Evolutionary conservation across 495 filamentous ascomycete genomes (phyloP), one percentile per base, ranked within the genome.

Genomic region (Aspergillus olivimuriae): DNA sequence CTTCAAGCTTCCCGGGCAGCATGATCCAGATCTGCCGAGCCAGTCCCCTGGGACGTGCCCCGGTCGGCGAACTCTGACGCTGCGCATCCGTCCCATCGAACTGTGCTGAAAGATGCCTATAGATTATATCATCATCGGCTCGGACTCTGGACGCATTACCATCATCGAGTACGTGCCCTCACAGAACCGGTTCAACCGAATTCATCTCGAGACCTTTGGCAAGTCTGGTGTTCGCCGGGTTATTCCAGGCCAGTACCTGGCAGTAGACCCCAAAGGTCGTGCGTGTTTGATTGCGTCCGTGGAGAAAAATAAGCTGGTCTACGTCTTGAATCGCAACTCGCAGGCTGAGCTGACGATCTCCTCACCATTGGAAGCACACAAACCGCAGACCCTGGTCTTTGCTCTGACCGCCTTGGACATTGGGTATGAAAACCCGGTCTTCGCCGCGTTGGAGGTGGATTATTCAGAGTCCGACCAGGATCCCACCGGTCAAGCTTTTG

Each of bases 241-340:
- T 12, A 77, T 99, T 48, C 94, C 94, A 2, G 94, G 94, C 11
- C 88, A 99, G 58, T 97, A 92, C 57, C 74, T 99, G 15, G 92
- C 89, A 2, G 84, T 84, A 7, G 94, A 99, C 61, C 94, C 94
- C 7, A 94, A 94, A 61, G 94, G 94, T 30, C 77, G 94, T 63
- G 94, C 94, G 26, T 95, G 89, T 62, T 73, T 99, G 52, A 88
- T 96, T 38, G 87, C 94, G 5, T 88, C 89, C 7, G 75, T 92
- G 45, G 94, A 99, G 66, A 99, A 99, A 79, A 97, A 97, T 67
- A 97, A 97, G 69, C 85, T 99, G 52, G 94, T 97, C 58, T 99
- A 97, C 65, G 91, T 97, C 57, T 75, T 99, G 42, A 96, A 96
- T 68, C 84, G 94, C 30, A 94, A 95, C 66, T 78, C 89, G 28